Evolutionary conservation across 352 stramenopile genomes (phyloP).

Genomic region (Phytopythium cucurbitacearum): DNA sequence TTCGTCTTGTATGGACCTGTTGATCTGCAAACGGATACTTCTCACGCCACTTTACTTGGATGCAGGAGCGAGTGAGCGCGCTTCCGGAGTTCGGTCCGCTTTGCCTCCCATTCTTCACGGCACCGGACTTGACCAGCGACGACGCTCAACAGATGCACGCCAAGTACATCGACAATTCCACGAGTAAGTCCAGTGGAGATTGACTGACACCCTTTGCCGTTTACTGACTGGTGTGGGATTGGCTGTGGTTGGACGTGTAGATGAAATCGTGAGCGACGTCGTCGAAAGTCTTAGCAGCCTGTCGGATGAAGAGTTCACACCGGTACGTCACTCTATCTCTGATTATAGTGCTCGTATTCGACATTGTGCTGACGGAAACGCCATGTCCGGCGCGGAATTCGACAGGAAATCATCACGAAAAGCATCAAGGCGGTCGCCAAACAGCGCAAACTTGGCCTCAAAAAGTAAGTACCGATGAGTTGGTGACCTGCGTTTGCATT

Average conservation of each 20-base stretch:
- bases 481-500: not conserved
- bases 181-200: slow-evolving; percentile 13
- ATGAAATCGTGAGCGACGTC: slow-evolving; percentile 52
- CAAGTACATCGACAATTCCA: slow-evolving; percentile 72
- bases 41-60: too few relatives aligned
- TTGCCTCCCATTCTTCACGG: slow-evolving; percentile 66
- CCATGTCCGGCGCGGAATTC: not conserved
- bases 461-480: slow-evolving; percentile 48
- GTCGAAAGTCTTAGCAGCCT: slow-evolving; percentile 36
- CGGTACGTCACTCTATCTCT: slow-evolving; percentile 22
- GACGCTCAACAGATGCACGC: slow-evolving; percentile 60
- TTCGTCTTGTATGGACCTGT: slow-evolving; percentile 8
- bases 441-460: slow-evolving; percentile 68
- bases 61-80: slow-evolving; percentile 69
- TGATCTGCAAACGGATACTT: too few relatives aligned
- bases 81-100: slow-evolving; percentile 78
- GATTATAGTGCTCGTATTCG: not conserved
- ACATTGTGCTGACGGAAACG: slow-evolving; percentile 1
- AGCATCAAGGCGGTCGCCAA: slow-evolving; percentile 77
- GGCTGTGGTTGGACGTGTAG: slow-evolving; percentile 6
- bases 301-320: slow-evolving; percentile 59
- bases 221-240: not conserved
- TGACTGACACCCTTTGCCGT: not conserved
- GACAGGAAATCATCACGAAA: slow-evolving; percentile 71
- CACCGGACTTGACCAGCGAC: slow-evolving; percentile 44